Base-by-base conservation (phyloP, 495 filamentous ascomycete species). In the Penicillium chermesinum region DNA sequence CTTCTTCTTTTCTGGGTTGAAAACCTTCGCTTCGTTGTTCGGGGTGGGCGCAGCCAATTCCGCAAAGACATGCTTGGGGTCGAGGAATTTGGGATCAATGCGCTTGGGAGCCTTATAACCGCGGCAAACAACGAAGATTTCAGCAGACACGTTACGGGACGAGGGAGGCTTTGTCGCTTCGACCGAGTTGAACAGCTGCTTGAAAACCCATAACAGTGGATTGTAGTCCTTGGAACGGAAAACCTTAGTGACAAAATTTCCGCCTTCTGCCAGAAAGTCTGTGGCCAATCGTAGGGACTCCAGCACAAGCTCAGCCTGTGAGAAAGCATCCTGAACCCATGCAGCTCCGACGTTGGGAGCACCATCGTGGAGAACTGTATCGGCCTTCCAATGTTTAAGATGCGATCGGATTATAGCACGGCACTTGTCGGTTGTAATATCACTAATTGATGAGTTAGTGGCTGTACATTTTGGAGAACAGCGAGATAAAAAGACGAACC, bases 151-250 rank as follows among this genome's bases (percentile, higher is more conserved):
- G 52, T 91, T 96, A 70, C 93, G 77, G 1, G 89, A 95, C 3
- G 91, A 96, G 3, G 93, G 93, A 10, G 93, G 93, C 67, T 98
- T 98, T 7, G 93, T 98, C 4, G 93, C 90, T 58, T 97, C 90
- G 41, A 98, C 93, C 38, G 91, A 91, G 20, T 75, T 77, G 73
- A 98, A 98, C 2, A 97, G 75, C 65, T 97, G 94, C 58, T 95
- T 95, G 76, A 96, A 94, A 35, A 97, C 91, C 93, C 93, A 99
- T 38, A 96, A 80, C 38, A 99, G 72, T 38, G 87, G 81, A 63
- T 96, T 96, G 76, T 95, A 96, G 64, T 98, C 91, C 59, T 95
- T 95, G n/a, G 88, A 94, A 49, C 93, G 69, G 75, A 99, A 99
- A 20, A 99, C 87, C 63, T 99, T 99, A 37, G 93, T 99, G 41